Evolutionary conservation across 257 asterid genomes (phyloP).

Genomic region (Przewalskia tangutica): DNA sequence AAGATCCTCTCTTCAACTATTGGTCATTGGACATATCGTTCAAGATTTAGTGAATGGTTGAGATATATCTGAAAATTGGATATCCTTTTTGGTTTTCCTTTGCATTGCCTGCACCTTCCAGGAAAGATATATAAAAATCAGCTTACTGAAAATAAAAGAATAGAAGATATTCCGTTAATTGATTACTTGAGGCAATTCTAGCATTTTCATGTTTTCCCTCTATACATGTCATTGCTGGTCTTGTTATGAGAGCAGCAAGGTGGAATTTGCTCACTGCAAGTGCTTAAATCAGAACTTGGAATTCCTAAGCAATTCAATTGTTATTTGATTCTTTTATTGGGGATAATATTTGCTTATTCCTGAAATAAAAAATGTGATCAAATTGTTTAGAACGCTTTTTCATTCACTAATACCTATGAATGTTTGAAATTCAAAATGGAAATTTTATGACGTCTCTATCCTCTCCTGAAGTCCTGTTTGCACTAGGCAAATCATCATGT

Average conservation of each 20-base stretch:
- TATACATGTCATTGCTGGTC: neutral
- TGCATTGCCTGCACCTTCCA: neutral
- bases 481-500: neutral
- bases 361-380: neutral
- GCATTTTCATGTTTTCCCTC: neutral
- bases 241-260: neutral
- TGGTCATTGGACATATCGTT: neutral
- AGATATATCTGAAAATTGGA: neutral
- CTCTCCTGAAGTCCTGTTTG: neutral
- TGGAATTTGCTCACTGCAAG: neutral
- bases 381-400: neutral
- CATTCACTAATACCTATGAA: neutral
- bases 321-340: neutral
- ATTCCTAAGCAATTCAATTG: neutral
- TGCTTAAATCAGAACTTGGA: neutral
- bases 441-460: neutral
- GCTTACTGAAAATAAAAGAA: neutral
- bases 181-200: neutral
- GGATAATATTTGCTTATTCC: neutral
- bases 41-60: neutral
- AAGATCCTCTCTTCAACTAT: neutral
- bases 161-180: neutral
- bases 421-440: neutral
- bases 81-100: no score
- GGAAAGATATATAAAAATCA: neutral